Percentiles rank a stretch among this genome's conserved stretches.
Evolutionary conservation across 441 rosid genomes (phyloP).

Genomic region (Flueggea neowawraea): DNA sequence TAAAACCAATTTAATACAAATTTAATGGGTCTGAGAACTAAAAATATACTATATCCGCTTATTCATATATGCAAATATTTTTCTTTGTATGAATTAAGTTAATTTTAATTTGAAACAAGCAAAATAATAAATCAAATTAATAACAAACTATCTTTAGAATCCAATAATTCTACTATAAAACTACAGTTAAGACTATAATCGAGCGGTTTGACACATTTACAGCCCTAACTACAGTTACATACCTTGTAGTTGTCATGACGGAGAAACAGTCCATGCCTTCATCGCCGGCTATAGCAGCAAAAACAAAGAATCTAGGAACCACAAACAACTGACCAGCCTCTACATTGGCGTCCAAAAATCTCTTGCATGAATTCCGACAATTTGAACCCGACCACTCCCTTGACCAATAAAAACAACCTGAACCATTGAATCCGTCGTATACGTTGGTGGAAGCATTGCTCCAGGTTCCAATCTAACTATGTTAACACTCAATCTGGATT

Average conservation of each 20-base stretch:
- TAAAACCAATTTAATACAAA: too few relatives aligned
- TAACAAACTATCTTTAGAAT: too few relatives aligned
- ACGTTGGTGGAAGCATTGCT: conserved; percentile 24
- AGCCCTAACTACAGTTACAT: neutral
- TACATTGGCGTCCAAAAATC: conserved; percentile 11
- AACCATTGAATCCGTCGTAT: conserved; percentile 4
- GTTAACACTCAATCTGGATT: conserved; percentile 17
- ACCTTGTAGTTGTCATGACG: conserved; percentile 12
- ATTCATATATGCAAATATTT: too few relatives aligned
- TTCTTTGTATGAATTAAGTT: too few relatives aligned
- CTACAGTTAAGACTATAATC: too few relatives aligned
- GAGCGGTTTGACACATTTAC: too few relatives aligned
- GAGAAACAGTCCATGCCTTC: conserved; percentile 29
- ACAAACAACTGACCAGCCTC: conserved; percentile 27
- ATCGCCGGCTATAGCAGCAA: conserved; percentile 12
- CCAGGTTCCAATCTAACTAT: conserved; percentile 13
- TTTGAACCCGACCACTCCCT: conserved; percentile 25
- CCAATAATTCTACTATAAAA: too few relatives aligned
- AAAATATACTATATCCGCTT: too few relatives aligned
- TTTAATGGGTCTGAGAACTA: too few relatives aligned
- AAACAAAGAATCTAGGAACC: conserved; percentile 26
- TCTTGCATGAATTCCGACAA: conserved; percentile 27
- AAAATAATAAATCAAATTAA: too few relatives aligned
- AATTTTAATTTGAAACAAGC: too few relatives aligned
- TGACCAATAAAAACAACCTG: conserved; percentile 11